phyloP scores from a whole-genome alignment of 139 green algal genomes.

The Chlamydomonas schloesseri region DNA sequence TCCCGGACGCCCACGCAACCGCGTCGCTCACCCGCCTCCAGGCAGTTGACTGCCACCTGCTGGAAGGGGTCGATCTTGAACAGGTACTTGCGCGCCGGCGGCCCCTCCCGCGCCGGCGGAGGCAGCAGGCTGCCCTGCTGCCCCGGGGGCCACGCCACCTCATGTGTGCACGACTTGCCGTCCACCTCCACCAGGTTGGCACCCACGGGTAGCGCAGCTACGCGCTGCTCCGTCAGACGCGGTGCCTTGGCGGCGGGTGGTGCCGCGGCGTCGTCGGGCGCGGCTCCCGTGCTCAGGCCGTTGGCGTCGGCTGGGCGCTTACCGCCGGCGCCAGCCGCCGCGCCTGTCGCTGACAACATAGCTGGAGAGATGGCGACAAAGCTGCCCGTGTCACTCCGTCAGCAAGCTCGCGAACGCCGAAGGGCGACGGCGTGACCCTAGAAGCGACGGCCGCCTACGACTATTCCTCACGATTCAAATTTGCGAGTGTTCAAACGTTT shows the following conservation, averaged over 20 bases:
- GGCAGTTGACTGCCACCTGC: constrained; percentile 77
- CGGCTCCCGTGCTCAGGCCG: not conserved
- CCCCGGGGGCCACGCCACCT: constrained; percentile 82
- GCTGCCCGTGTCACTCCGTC: too few relatives aligned
- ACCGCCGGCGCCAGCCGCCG: not conserved
- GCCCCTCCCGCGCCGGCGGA: constrained; percentile 46
- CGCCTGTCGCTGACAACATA: not conserved
- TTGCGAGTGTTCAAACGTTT: too few relatives aligned
- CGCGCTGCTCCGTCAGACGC: constrained; percentile 28
- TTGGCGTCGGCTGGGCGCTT: not conserved
- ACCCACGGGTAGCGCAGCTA: constrained; percentile 46
- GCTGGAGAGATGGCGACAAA: not conserved
- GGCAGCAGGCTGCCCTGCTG: constrained; percentile 62
- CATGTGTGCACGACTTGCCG: constrained; percentile 86
- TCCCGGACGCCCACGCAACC: too few relatives aligned
- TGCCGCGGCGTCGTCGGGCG: not conserved
- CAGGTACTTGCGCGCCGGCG: constrained; percentile 82
- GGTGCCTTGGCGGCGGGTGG: constrained; percentile 1
- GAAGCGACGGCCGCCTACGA: too few relatives aligned
- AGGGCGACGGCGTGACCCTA: too few relatives aligned
- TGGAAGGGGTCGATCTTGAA: constrained; percentile 95
- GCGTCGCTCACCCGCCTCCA: constrained; percentile 81
- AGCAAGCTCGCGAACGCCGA: too few relatives aligned
- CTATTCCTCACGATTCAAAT: too few relatives aligned
- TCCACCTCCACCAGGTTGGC: constrained; percentile 70